These are phyloP conservation scores for Pichia sp. DNA, from an alignment of 1,139 yeast genomes.

Conservation along the genomic window DNA sequence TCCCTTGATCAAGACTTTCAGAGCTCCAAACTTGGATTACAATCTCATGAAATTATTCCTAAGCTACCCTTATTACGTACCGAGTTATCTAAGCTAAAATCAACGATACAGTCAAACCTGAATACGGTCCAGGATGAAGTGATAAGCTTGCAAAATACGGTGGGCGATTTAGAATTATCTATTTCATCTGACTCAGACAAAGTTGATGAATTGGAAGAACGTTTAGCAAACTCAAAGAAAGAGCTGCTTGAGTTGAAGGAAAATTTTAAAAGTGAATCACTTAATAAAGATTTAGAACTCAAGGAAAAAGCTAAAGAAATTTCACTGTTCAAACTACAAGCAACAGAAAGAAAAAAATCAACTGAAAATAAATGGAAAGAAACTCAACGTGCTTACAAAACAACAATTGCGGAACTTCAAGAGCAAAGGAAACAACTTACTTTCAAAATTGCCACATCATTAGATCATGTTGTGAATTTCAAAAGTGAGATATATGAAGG, in stretches of 20 bases:
- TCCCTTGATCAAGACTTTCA: constrained; percentile 20
- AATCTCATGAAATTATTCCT: constrained; percentile 32
- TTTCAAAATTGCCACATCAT: constrained; percentile 47
- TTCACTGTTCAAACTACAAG: constrained; percentile 43
- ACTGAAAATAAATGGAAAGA: constrained; percentile 52
- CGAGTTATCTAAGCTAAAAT: constrained; percentile 31
- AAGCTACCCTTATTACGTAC: constrained; percentile 16
- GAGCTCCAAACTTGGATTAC: constrained; percentile 32
- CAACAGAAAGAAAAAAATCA: constrained; percentile 48
- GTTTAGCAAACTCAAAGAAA: constrained; percentile 27
- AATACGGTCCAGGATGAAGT: constrained; percentile 45
- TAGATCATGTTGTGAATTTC: constrained; percentile 54
- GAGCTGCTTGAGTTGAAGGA: constrained; percentile 34
- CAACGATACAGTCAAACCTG: constrained; percentile 26
- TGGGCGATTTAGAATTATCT: constrained; percentile 49
- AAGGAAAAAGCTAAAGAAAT: constrained; percentile 41
- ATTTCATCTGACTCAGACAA: constrained; percentile 51
- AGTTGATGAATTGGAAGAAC: constrained; percentile 54
- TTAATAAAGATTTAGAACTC: constrained; percentile 14
- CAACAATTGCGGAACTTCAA: constrained; percentile 40
- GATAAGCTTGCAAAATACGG: constrained; percentile 49
- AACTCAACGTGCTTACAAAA: constrained; percentile 49
- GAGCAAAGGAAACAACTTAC: constrained; percentile 44
- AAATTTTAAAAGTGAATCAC: constrained; percentile 52
- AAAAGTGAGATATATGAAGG: constrained; percentile 58